phyloP scores from a whole-genome alignment of 2,329 filamentous ascomycete genomes.

The Penicillium hesseltinei region DNA sequence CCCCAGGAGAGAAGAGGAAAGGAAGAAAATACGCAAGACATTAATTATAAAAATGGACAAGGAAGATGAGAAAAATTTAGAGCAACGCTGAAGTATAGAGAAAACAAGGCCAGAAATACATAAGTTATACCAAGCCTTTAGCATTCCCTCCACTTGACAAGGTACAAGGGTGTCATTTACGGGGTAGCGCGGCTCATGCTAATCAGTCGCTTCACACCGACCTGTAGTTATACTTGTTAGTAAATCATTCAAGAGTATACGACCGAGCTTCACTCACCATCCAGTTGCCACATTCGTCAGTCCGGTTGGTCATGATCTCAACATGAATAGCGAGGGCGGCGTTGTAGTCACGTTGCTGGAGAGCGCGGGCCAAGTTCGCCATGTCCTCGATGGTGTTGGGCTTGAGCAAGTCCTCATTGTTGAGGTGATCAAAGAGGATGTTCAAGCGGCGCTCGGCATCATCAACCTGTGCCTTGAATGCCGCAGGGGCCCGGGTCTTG shows the following conservation, averaged over 20 bases:
- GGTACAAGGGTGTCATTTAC: slow-evolving; percentile 11
- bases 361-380: slow-evolving; percentile 56
- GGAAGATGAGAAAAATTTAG: slow-evolving; percentile 11
- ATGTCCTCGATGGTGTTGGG: slow-evolving; percentile 61
- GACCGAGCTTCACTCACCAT: slow-evolving; percentile 61
- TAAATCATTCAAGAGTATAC: not conserved
- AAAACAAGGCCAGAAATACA: slow-evolving; percentile 13
- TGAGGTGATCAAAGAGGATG: slow-evolving; percentile 94
- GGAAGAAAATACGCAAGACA: slow-evolving; percentile 19
- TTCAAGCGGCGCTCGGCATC: slow-evolving; percentile 91
- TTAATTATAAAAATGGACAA: slow-evolving; percentile 26
- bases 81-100: slow-evolving; percentile 9
- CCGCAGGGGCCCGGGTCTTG: slow-evolving; percentile 77
- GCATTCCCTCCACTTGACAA: slow-evolving; percentile 2
- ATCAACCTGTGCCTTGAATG: slow-evolving; percentile 83
- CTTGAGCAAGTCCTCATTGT: slow-evolving; percentile 88
- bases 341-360: slow-evolving; percentile 69
- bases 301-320: slow-evolving; percentile 73
- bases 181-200: slow-evolving; percentile 25
- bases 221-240: slow-evolving; percentile 12
- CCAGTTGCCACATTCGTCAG: slow-evolving; percentile 79
- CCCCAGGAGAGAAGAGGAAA: slow-evolving; percentile 9
- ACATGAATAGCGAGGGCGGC: slow-evolving; percentile 67
- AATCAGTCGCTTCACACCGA: slow-evolving; percentile 25
- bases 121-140: slow-evolving; percentile 5